phyloP scores from a whole-genome alignment of 176 grass and related monocot species.

The Thalia dealbata region DNA sequence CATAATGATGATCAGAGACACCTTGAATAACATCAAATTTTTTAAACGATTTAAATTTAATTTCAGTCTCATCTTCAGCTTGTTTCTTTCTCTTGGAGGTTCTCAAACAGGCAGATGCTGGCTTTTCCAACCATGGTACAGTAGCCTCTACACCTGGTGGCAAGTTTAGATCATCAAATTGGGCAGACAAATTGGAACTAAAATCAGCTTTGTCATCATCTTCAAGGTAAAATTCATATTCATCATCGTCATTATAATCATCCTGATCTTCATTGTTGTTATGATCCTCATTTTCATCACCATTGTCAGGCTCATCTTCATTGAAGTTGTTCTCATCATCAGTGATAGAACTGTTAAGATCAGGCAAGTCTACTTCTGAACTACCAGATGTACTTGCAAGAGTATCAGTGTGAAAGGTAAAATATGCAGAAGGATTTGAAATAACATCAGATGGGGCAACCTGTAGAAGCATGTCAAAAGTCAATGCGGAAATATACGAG shows the following conservation, averaged over 20 bases:
- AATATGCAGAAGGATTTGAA: slow-evolving; percentile 28
- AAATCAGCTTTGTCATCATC: slow-evolving; percentile 29
- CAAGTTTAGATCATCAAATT: slow-evolving; percentile 71
- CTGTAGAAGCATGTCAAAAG: slow-evolving; percentile 20
- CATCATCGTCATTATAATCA: background rate
- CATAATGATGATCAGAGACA: slow-evolving; percentile 62
- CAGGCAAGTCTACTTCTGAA: slow-evolving; percentile 18
- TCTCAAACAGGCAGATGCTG: slow-evolving; percentile 12
- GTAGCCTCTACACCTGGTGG: slow-evolving; percentile 76
- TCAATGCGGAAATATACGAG: background rate
- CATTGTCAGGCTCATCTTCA: background rate
- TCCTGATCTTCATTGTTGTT: slow-evolving; percentile 39
- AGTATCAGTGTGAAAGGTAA: background rate
- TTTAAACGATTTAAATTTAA: slow-evolving; percentile 48
- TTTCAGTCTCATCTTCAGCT: slow-evolving; percentile 23
- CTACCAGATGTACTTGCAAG: slow-evolving; percentile 15
- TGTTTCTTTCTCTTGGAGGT: slow-evolving; percentile 19
- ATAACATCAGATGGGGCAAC: slow-evolving; percentile 27
- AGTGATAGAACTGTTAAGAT: slow-evolving; percentile 30
- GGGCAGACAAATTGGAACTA: slow-evolving; percentile 49
- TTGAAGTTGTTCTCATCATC: slow-evolving; percentile 26
- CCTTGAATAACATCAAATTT: slow-evolving; percentile 70
- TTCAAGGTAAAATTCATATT: slow-evolving; percentile 49
- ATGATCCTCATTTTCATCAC: slow-evolving; percentile 34
- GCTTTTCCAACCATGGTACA: slow-evolving; percentile 44